phyloP scores from a whole-genome alignment of 345 rosid genomes.

The Lumnitzera littorea region DNA sequence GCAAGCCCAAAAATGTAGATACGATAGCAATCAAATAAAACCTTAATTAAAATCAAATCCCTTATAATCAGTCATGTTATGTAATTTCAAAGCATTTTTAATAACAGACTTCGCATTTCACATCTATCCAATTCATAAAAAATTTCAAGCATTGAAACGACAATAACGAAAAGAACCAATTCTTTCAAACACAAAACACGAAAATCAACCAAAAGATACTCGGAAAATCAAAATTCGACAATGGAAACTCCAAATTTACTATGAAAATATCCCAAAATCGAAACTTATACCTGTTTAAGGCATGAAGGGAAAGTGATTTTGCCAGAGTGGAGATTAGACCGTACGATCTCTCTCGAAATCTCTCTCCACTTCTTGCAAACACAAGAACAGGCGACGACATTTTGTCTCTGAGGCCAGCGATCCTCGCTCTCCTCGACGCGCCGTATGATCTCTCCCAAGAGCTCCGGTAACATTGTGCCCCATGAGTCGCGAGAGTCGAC shows the following conservation, averaged over 20 bases:
- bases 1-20: neutral
- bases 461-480: constrained; percentile 62
- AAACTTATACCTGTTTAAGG: constrained; percentile 56
- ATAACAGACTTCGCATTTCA: too few relatives aligned
- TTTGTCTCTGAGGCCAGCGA: constrained; percentile 65
- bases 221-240: neutral
- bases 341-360: constrained; percentile 47
- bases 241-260: neutral
- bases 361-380: constrained; percentile 90
- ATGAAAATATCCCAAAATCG: neutral
- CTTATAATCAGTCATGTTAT: neutral
- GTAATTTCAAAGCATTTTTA: too few relatives aligned
- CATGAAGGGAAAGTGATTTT: constrained; percentile 89
- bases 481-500: constrained; percentile 8
- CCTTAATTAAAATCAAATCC: neutral
- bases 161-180: neutral
- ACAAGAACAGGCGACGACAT: constrained; percentile 68
- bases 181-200: neutral
- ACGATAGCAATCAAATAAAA: neutral
- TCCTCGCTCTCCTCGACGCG: constrained; percentile 73
- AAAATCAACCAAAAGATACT: neutral
- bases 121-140: neutral
- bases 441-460: constrained; percentile 65
- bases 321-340: constrained; percentile 31
- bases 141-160: neutral